Base-by-base conservation (phyloP, 2,329 filamentous ascomycete species). In the Penicillium sp. region DNA sequence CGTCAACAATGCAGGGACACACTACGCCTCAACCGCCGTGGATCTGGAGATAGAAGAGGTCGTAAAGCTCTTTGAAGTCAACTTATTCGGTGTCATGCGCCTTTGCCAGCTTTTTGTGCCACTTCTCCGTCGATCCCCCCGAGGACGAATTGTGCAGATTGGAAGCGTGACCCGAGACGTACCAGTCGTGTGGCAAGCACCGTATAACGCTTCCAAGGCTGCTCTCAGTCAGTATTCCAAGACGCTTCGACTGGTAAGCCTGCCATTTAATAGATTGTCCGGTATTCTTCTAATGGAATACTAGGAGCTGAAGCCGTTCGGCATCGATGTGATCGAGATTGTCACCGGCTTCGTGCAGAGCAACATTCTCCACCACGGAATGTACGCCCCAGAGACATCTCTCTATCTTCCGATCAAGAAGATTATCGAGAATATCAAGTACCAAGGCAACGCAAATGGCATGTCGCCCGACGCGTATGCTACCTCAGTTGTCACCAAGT, bases 101-200 rank as follows among this genome's bases (percentile, higher is more conserved):
- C 48, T 63, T 3, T 61, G 59, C 20, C 61, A 63, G 50, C 5
- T 59, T 2, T 63, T 63, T 14, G 20, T 61, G 30, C 55, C 60
- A 1, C 61, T 62, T 5, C 60, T 63, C 24, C 53, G 60, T 21
- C 52, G 24, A 3, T 56, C 61, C 18, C 38, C 35, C 3, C 52
- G 53, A 6, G 42, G 42, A 7, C 60, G 53, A 11, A 63, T 63
- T 42, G 62, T 62, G 54, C 62, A 63, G 48, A 61, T 63, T 42
- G 60, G 59, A 16, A 63, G 61, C 12, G 61, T 63, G 21, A 63
- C 61, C 3, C 51, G 61, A 33, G 28, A 28, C 28, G 23, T 54
- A 40, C 52, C 52, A 9, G 52, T 38, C 24, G 52, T 54, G 40
- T 54, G 52, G 52, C 52, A 54, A 38, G 52, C 20, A 16, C 26